Evolutionary conservation across 352 stramenopile genomes (phyloP).

Genomic region (Phytophthora ramorum): DNA sequence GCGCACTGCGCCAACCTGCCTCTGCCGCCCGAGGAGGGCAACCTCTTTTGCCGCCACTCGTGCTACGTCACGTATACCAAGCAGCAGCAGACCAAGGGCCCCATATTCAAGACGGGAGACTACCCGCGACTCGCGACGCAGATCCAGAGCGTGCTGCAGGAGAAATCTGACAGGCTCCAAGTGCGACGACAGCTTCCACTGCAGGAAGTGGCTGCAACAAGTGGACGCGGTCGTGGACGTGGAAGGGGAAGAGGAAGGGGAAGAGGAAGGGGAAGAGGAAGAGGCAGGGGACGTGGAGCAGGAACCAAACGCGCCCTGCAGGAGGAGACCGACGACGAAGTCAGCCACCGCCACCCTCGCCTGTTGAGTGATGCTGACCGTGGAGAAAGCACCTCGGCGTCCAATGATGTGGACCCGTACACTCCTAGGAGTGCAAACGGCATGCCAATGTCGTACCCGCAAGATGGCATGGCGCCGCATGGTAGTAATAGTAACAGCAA

Average conservation of each 20-base stretch:
- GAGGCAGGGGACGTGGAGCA: constrained; percentile 24
- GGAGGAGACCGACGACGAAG: constrained; percentile 22
- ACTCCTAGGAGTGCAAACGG: constrained; percentile 17
- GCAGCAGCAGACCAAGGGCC: constrained; percentile 28
- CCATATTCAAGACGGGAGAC: constrained; percentile 38
- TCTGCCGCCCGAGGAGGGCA: constrained; percentile 65
- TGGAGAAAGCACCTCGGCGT: constrained; percentile 8
- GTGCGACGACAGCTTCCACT: constrained; percentile 32
- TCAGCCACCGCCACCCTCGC: constrained; percentile 16
- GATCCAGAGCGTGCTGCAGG: constrained; percentile 51
- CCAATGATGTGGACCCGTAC: constrained; percentile 23
- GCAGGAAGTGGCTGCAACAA: constrained; percentile 9
- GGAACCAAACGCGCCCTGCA: constrained; percentile 35
- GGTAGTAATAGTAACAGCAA: constrained; percentile 38
- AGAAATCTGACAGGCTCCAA: constrained; percentile 40
- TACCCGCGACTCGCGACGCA: constrained; percentile 53
- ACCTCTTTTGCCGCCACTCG: constrained; percentile 70
- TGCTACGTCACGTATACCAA: constrained; percentile 67
- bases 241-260: constrained; percentile 28
- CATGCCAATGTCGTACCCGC: constrained; percentile 10
- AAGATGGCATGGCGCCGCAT: constrained; percentile 13
- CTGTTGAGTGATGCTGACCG: constrained; percentile 21
- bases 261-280: constrained; percentile 30
- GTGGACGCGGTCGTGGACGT: constrained; percentile 21
- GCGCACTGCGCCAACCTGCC: constrained; percentile 69